Conservation (phyloP, 2,329 filamentous ascomycete genomes). For the Penicillium sp. region DNA sequence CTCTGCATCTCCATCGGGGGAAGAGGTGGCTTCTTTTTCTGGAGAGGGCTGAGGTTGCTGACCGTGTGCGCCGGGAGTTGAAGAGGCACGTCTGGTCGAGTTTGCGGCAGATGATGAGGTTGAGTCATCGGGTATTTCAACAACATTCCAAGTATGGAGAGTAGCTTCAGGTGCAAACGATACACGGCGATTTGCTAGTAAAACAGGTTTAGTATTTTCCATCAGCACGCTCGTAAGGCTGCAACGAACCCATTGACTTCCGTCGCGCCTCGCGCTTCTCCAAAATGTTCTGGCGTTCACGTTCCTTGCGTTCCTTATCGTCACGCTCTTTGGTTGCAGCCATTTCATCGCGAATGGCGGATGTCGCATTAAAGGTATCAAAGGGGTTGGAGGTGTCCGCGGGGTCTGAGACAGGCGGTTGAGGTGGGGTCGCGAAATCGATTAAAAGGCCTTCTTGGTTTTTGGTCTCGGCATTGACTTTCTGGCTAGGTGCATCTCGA, state of each 20-base stretch:
- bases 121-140: constrained; percentile 84
- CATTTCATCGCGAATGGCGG: constrained; percentile 50
- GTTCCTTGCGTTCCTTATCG: constrained; percentile 60
- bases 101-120: constrained; percentile 72
- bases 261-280: constrained; percentile 82
- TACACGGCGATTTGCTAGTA: constrained; percentile 75
- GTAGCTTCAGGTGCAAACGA: constrained; percentile 98
- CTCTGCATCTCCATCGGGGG: constrained; percentile 61
- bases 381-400: constrained; percentile 52
- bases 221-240: background rate
- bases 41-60: constrained; percentile 36
- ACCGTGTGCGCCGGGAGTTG: constrained; percentile 62
- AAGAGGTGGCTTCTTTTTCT: constrained; percentile 61
- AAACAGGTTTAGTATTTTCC: constrained; percentile 17
- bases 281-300: constrained; percentile 60
- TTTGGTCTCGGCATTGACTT: constrained; percentile 9
- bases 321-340: constrained; percentile 68
- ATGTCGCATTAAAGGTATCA: constrained; percentile 43
- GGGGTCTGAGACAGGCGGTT: constrained; percentile 31
- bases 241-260: constrained; percentile 70
- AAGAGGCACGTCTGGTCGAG: constrained; percentile 67
- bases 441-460: constrained; percentile 39
- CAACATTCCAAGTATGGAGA: constrained; percentile 92
- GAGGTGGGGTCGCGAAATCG: constrained; percentile 44
- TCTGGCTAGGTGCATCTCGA: constrained; percentile 29